Conservation (phyloP, 208 protist genomes). For the Porcisia deanei region DNA sequence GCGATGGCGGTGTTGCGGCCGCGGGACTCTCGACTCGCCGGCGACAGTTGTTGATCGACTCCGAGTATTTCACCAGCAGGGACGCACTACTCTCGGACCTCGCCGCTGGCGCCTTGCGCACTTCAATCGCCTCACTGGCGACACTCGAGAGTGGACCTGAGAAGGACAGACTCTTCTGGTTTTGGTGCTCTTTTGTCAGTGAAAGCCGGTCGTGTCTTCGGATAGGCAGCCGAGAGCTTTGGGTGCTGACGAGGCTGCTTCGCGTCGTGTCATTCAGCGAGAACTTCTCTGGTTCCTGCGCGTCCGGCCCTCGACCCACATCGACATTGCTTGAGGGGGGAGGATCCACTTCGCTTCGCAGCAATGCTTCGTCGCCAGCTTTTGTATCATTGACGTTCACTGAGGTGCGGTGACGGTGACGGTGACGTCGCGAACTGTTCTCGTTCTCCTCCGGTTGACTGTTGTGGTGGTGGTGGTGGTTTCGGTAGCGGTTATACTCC, state of each 20-base stretch:
- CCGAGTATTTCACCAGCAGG: not conserved
- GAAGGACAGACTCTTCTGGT: not conserved
- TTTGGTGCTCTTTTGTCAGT: not conserved
- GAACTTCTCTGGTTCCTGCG: not conserved
- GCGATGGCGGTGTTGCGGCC: not conserved
- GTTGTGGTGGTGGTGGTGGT: slow-evolving; percentile 14
- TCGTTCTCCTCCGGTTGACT: not conserved
- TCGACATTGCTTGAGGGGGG: not conserved
- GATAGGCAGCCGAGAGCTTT: slow-evolving; percentile 20
- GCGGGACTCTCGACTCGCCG: too few relatives aligned
- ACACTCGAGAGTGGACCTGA: not conserved
- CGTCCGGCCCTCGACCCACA: not conserved
- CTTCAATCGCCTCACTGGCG: not conserved
- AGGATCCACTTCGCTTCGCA: not conserved
- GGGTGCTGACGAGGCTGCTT: slow-evolving; percentile 22
- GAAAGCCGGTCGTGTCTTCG: slow-evolving; percentile 14
- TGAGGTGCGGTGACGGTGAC: not conserved
- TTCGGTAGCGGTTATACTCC: not conserved
- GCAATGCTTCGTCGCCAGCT: not conserved
- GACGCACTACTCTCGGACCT: not conserved
- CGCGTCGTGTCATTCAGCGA: not conserved
- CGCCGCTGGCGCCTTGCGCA: not conserved
- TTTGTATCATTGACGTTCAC: not conserved
- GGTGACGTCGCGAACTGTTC: slow-evolving; percentile 1
- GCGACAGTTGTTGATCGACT: not conserved